Evolutionary conservation across 1,139 yeast species (phyloP).

Genomic region (Pichia sp.): DNA sequence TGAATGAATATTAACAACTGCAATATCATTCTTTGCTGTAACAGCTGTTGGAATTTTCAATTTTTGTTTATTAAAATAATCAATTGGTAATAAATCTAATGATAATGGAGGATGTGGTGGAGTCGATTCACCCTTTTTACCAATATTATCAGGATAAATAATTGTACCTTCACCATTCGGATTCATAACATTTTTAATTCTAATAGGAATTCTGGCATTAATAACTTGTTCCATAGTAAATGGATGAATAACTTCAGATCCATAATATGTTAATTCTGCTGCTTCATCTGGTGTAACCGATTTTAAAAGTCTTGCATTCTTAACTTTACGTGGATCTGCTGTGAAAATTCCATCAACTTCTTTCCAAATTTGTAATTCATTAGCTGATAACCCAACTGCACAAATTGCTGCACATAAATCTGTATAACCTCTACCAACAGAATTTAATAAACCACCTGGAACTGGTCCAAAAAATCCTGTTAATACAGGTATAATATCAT

Average conservation of each 20-base stretch:
- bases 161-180: conserved; percentile 88
- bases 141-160: conserved; percentile 84
- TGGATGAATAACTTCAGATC: conserved; percentile 96
- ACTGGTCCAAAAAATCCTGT: conserved; percentile 94
- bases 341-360: conserved; percentile 98
- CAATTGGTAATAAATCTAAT: conserved; percentile 44
- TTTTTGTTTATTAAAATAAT: conserved; percentile 41
- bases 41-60: conserved; percentile 88
- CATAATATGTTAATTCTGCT: conserved; percentile 93
- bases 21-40: conserved; percentile 88
- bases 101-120: conserved; percentile 95
- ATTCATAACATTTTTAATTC: conserved; percentile 91
- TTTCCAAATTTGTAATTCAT: conserved; percentile 95
- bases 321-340: conserved; percentile 95
- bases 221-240: conserved; percentile 99
- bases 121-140: conserved; percentile 76
- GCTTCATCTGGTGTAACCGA: conserved; percentile 98
- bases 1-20: conserved; percentile 87
- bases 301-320: conserved; percentile 74
- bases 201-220: conserved; percentile 88
- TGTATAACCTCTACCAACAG: conserved; percentile 95
- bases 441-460: conserved; percentile 88
- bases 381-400: conserved; percentile 89
- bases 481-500: conserved; percentile 69
- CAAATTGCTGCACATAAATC: conserved; percentile 95